Conservation (phyloP, 345 rosid species). For the Syzygium oleosum region DNA sequence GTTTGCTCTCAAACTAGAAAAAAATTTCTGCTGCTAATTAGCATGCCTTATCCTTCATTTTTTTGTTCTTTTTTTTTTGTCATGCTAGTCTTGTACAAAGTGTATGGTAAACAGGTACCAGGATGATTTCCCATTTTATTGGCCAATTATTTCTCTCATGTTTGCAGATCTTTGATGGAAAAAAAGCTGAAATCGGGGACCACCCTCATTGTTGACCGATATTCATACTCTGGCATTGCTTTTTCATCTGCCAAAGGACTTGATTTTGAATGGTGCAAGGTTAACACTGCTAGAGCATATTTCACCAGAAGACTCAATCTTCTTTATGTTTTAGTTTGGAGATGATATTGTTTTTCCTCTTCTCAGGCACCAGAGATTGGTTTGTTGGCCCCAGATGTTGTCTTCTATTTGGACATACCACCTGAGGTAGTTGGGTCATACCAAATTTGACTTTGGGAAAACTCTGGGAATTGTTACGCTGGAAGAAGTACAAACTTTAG, state of each 20-base stretch:
- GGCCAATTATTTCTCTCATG: neutral
- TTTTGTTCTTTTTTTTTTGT: neutral
- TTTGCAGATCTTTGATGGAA: constrained; percentile 80
- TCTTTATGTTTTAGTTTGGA: neutral
- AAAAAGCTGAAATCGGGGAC: constrained; percentile 60
- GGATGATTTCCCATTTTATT: neutral
- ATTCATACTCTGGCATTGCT: constrained; percentile 90
- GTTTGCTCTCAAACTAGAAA: neutral
- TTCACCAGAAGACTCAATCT: neutral
- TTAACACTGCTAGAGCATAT: constrained; percentile 6
- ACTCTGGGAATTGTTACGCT: too few relatives aligned
- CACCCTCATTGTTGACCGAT: constrained; percentile 78
- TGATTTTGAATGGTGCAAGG: constrained; percentile 83
- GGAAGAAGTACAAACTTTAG: too few relatives aligned
- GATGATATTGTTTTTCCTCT: neutral
- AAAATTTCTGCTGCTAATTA: neutral
- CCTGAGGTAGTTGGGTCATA: constrained; percentile 46
- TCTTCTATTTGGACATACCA: constrained; percentile 60
- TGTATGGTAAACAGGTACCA: neutral
- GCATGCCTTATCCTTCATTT: neutral
- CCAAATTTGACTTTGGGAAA: too few relatives aligned
- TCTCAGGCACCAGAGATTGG: constrained; percentile 68
- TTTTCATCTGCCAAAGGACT: constrained; percentile 95
- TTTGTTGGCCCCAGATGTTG: constrained; percentile 73
- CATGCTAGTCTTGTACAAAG: neutral